A percentile compares a stretch with the other conserved stretches of the same genome.
These are phyloP conservation scores for Oxytropis ochrocephala DNA, from an alignment of 306 rosid genomes.

Conservation along the genomic window DNA sequence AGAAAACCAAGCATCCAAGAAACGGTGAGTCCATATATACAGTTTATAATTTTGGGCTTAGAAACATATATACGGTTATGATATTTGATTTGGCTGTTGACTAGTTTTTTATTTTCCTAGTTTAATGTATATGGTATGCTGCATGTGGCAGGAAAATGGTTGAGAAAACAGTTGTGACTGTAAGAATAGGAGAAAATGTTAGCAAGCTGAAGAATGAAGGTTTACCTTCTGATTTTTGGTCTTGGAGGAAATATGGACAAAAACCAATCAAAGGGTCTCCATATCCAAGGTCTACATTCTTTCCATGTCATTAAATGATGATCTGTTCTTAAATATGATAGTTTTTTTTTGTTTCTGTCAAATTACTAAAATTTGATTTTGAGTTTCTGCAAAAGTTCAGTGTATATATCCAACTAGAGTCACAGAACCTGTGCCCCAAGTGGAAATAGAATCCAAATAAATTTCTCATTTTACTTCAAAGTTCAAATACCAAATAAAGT, in stretches of 20 bases:
- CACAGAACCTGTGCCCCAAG: not conserved
- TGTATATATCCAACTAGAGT: slow-evolving; percentile 2
- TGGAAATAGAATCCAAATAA: not conserved
- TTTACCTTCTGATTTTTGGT: slow-evolving; percentile 79
- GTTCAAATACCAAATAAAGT: no score
- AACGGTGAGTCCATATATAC: no score
- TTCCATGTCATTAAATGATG: no score
- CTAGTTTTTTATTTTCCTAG: not conserved
- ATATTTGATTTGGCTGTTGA: not conserved
- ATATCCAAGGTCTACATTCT: slow-evolving; percentile 55
- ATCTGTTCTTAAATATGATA: no score
- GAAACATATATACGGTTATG: no score
- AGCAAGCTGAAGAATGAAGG: slow-evolving; percentile 81
- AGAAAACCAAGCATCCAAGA: slow-evolving; percentile 52
- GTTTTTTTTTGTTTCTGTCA: no score
- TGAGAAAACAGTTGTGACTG: slow-evolving; percentile 65
- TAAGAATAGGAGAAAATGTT: slow-evolving; percentile 56
- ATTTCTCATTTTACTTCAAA: not conserved
- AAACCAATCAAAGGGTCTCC: slow-evolving; percentile 32
- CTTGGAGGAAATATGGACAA: slow-evolving; percentile 96
- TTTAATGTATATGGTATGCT: not conserved
- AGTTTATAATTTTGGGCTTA: no score
- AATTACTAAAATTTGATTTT: no score
- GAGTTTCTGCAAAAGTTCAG: no score
- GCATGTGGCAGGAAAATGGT: slow-evolving; percentile 50